Conservation (phyloP, 2,329 filamentous ascomycete genomes). For the Macrophomina tecta region DNA sequence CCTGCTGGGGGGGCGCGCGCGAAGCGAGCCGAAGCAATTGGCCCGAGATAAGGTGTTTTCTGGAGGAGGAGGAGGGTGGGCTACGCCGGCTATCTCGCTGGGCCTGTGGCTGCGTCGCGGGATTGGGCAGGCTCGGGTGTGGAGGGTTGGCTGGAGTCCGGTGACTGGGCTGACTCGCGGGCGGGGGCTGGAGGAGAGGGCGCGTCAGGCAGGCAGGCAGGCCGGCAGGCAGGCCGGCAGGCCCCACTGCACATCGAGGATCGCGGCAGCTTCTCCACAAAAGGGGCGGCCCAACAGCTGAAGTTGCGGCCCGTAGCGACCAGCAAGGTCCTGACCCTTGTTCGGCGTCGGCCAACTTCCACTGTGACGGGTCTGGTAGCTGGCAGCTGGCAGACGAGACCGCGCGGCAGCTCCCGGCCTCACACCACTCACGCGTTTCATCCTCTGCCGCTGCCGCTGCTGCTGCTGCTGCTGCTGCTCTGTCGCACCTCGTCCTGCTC, state of each 20-base stretch:
- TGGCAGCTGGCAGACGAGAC: not conserved
- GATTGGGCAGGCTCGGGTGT: not conserved
- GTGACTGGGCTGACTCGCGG: conserved; percentile 1
- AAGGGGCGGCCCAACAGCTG: conserved; percentile 16
- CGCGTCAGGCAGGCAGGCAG: not conserved
- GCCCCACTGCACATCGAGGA: conserved; percentile 19
- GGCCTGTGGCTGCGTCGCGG: not conserved
- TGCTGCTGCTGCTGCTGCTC: not conserved
- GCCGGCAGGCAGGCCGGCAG: not conserved
- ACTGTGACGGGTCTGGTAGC: conserved; percentile 13
- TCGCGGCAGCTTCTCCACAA: conserved; percentile 10
- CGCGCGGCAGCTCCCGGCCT: conserved; percentile 13
- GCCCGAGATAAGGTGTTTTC: conserved; percentile 11
- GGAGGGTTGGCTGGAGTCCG: not conserved
- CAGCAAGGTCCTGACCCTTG: not conserved
- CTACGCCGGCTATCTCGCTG: not conserved
- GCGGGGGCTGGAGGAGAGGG: not conserved
- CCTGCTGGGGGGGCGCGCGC: conserved; percentile 4
- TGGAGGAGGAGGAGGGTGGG: not conserved
- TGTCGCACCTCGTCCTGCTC: too few species aligned
- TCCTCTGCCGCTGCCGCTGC: not conserved
- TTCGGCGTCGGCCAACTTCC: conserved; percentile 2
- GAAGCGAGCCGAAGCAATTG: conserved; percentile 15
- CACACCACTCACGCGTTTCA: conserved; percentile 22
- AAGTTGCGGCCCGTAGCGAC: conserved; percentile 21